Conservation (phyloP, 768 basidiomycete genomes). For the Leccinellum albellum region DNA sequence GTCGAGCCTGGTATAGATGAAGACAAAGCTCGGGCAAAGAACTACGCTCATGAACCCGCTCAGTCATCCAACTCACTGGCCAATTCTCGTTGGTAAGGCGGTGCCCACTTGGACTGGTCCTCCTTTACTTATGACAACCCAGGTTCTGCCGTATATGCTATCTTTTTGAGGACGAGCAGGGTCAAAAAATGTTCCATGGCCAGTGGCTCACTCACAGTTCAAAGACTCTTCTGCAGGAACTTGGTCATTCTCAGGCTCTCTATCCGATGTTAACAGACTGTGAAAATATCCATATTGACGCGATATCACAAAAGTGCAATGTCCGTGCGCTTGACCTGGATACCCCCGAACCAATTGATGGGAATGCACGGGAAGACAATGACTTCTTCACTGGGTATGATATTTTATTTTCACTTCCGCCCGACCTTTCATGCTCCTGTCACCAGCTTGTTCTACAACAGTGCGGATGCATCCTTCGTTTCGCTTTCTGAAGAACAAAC, state of each 20-base stretch:
- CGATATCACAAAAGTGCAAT: slow-evolving; percentile 58
- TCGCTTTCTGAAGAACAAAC: slow-evolving; percentile 39
- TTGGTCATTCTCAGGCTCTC: slow-evolving; percentile 58
- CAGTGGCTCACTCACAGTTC: slow-evolving; percentile 67
- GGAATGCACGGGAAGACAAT: slow-evolving; percentile 34
- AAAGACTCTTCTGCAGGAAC: slow-evolving; percentile 63
- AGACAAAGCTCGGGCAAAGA: slow-evolving; percentile 38
- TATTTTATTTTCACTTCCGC: neutral
- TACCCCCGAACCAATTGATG: slow-evolving; percentile 47
- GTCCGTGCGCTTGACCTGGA: slow-evolving; percentile 39
- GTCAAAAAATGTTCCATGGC: slow-evolving; percentile 57
- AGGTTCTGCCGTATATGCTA: slow-evolving; percentile 74
- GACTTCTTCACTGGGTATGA: slow-evolving; percentile 59
- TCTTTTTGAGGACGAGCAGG: slow-evolving; percentile 45
- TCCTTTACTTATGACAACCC: neutral
- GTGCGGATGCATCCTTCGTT: slow-evolving; percentile 42
- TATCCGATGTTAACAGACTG: slow-evolving; percentile 53
- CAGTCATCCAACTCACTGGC: slow-evolving; percentile 54
- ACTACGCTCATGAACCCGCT: slow-evolving; percentile 37
- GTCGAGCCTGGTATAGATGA: slow-evolving; percentile 55
- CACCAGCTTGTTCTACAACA: slow-evolving; percentile 50
- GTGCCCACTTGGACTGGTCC: neutral
- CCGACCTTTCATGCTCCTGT: neutral
- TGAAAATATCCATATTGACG: slow-evolving; percentile 49
- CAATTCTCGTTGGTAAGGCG: slow-evolving; percentile 56